Percentiles rank a stretch among this genome's conserved stretches.
These are phyloP conservation scores for Alternaria hordeiaustralica DNA, from an alignment of 2,329 filamentous ascomycete genomes.

Conservation along the genomic window DNA sequence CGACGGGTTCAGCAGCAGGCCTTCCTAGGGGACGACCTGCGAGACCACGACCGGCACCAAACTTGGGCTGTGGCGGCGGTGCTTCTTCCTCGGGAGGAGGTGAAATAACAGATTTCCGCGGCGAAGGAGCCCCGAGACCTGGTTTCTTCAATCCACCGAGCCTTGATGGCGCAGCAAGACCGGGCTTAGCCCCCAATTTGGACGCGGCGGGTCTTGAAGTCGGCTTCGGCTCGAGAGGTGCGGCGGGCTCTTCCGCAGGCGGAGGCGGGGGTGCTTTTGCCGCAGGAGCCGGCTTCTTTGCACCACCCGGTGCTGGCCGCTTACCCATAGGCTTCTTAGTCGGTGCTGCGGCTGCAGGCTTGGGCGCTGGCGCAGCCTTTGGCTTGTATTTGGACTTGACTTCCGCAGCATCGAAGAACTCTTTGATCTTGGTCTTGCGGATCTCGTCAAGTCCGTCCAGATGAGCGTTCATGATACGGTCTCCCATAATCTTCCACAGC, in stretches of 20 bases:
- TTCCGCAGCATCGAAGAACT: constrained; percentile 81
- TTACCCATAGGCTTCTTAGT: constrained; percentile 55
- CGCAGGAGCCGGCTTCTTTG: constrained; percentile 59
- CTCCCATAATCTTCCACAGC: constrained; percentile 98
- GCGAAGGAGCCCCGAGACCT: constrained; percentile 48
- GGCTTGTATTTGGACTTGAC: constrained; percentile 93
- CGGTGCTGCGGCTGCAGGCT: constrained; percentile 56
- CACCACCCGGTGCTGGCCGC: constrained; percentile 57
- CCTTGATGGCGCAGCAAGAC: constrained; percentile 42
- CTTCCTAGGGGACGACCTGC: constrained; percentile 86
- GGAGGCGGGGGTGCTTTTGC: constrained; percentile 47
- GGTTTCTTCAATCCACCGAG: constrained; percentile 54
- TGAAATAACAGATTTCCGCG: constrained; percentile 53
- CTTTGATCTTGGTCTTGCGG: constrained; percentile 92
- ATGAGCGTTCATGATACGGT: constrained; percentile 91
- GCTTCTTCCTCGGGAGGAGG: constrained; percentile 54
- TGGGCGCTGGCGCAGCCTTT: constrained; percentile 71
- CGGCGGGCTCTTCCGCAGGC: constrained; percentile 55
- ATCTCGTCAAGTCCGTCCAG: constrained; percentile 94
- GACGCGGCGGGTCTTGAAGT: constrained; percentile 58
- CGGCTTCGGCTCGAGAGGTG: constrained; percentile 65
- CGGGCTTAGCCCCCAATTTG: constrained; percentile 51
- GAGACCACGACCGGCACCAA: constrained; percentile 74
- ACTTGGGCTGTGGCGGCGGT: constrained; percentile 60
- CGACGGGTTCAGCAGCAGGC: constrained; percentile 73